Evolutionary conservation across 306 rosid genomes (phyloP).

Genomic region (Quercus suber): DNA sequence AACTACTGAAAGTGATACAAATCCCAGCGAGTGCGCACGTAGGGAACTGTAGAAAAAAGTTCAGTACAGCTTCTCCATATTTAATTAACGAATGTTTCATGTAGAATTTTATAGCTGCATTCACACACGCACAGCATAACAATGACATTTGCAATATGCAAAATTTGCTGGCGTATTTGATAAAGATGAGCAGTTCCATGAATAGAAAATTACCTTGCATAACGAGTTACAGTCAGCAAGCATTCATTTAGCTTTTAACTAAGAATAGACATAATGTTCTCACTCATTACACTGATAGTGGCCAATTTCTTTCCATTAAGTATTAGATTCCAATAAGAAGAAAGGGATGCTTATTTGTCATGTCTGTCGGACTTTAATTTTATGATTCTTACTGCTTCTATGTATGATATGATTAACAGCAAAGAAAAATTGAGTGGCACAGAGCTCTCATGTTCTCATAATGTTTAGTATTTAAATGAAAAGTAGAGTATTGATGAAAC

Average conservation of each 20-base stretch:
- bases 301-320: background rate
- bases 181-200: background rate
- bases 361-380: constrained; percentile 15
- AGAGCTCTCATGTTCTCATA: background rate
- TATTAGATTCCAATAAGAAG: constrained; percentile 37
- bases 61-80: no score
- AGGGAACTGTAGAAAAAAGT: no score
- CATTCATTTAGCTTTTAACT: constrained; percentile 23
- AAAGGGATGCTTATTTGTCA: constrained; percentile 8
- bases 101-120: no score
- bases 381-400: constrained; percentile 14
- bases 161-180: background rate
- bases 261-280: constrained; percentile 52
- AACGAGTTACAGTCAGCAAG: constrained; percentile 7
- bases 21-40: no score
- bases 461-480: background rate
- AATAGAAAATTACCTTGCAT: background rate
- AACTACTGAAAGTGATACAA: no score
- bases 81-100: no score
- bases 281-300: background rate
- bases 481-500: background rate
- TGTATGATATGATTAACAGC: background rate
- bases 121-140: no score
- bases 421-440: constrained; percentile 18
- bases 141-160: no score